phyloP scores from a whole-genome alignment of 1,139 yeast genomes.

The Yamadazyma friedrichii region DNA sequence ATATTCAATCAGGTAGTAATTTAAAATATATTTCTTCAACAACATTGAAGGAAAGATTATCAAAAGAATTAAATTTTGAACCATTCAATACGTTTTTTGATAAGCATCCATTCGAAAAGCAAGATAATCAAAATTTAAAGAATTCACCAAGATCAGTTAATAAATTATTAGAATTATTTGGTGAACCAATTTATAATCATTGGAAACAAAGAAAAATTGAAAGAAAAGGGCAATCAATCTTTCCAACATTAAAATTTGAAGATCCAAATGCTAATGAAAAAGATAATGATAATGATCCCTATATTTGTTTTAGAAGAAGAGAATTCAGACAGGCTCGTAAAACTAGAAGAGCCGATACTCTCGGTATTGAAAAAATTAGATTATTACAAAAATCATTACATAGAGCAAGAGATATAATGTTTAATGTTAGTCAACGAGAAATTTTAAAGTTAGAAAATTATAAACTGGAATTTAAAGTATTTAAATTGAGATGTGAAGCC shows the following conservation, averaged over 20 bases:
- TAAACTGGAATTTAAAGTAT: conserved; percentile 60
- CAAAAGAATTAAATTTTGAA: conserved; percentile 38
- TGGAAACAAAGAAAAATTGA: conserved; percentile 76
- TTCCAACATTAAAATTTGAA: conserved; percentile 79
- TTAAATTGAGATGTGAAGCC: conserved; percentile 67
- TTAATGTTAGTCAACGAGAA: conserved; percentile 76
- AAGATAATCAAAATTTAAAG: conserved; percentile 14
- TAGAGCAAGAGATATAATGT: conserved; percentile 69
- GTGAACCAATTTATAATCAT: conserved; percentile 70
- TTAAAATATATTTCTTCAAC: conserved; percentile 38
- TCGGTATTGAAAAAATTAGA: conserved; percentile 83
- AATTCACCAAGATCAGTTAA: conserved; percentile 43
- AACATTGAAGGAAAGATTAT: conserved; percentile 37
- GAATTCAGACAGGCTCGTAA: conserved; percentile 95
- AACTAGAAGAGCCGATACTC: conserved; percentile 91
- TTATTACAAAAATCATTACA: conserved; percentile 73
- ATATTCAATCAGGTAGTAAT: conserved; percentile 28
- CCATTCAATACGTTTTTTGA: conserved; percentile 53
- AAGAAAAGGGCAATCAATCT: conserved; percentile 67
- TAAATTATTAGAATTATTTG: conserved; percentile 60
- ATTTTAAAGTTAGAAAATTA: conserved; percentile 56
- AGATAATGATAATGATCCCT: conserved; percentile 90
- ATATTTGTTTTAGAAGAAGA: conserved; percentile 92
- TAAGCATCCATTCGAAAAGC: conserved; percentile 33
- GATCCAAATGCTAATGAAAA: conserved; percentile 75